A percentile compares a stretch with the other conserved stretches of the same genome.
phyloP scores from a whole-genome alignment of 257 asterid species.

The Petunia axillaris region DNA sequence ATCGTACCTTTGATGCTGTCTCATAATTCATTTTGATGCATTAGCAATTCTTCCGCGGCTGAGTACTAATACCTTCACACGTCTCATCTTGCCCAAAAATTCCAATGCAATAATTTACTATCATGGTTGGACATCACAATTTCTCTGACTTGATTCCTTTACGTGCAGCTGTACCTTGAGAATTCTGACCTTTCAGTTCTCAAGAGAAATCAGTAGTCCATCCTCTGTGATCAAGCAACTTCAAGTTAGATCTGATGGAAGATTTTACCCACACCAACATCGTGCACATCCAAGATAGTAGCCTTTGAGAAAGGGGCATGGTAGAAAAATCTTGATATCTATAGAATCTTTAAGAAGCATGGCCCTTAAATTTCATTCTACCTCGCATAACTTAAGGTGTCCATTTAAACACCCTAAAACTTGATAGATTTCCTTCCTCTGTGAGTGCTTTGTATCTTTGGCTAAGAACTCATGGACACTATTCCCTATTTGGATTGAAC shows the following conservation, averaged over 20 bases:
- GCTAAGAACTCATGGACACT: conserved; percentile 63
- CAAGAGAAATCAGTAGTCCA: not conserved
- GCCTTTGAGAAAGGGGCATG: not conserved
- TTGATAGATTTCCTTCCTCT: conserved; percentile 42
- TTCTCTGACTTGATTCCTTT: conserved; percentile 20
- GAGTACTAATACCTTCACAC: not conserved
- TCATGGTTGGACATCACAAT: not conserved
- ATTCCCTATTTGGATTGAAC: conserved; percentile 57
- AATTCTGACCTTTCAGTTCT: not conserved
- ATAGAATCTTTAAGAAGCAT: conserved; percentile 18
- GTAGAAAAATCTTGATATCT: not conserved
- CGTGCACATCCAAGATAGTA: not conserved
- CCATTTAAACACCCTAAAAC: conserved; percentile 41
- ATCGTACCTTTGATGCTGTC: not conserved
- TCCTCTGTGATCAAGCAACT: not conserved
- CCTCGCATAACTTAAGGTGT: conserved; percentile 37
- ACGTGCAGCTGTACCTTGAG: conserved; percentile 8
- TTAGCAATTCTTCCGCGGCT: not conserved
- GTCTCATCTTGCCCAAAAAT: conserved; percentile 14
- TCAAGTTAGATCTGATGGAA: not conserved
- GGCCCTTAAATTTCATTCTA: conserved; percentile 1
- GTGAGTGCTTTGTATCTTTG: conserved; percentile 40
- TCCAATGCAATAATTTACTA: not conserved
- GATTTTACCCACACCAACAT: not conserved
- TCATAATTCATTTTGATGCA: not conserved